Evolutionary conservation across 768 basidiomycete species (phyloP).

Genomic region (Podaxis sp.): DNA sequence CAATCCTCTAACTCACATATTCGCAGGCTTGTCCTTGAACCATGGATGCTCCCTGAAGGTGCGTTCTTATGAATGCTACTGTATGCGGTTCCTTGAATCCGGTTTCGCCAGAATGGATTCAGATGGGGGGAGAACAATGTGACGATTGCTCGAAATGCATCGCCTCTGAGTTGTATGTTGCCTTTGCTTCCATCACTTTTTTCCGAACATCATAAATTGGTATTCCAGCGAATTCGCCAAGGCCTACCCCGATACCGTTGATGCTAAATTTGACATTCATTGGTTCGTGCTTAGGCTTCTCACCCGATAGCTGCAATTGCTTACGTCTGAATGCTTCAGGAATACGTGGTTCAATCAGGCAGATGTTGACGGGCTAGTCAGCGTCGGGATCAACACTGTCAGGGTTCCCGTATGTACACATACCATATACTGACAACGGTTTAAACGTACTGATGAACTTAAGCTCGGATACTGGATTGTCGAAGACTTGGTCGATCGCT

Average conservation of each 20-base stretch:
- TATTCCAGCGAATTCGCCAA: conserved; percentile 51
- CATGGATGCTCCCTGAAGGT: conserved; percentile 83
- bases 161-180: conserved; percentile 57
- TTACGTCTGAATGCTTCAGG: conserved; percentile 28
- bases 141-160: conserved; percentile 60
- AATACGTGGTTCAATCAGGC: conserved; percentile 65
- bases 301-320: not conserved
- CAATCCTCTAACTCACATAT: conserved; percentile 9
- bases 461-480: conserved; percentile 84
- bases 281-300: conserved; percentile 36
- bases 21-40: conserved; percentile 64
- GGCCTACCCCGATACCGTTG: conserved; percentile 55
- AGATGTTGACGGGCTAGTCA: conserved; percentile 52
- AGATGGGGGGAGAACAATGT: conserved; percentile 70
- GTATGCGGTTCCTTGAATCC: not conserved
- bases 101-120: conserved; percentile 51
- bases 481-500: conserved; percentile 62
- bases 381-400: conserved; percentile 66
- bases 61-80: not conserved
- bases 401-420: conserved; percentile 58
- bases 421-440: not conserved
- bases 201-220: not conserved
- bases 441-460: not conserved
- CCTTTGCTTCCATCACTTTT: not conserved
- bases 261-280: conserved; percentile 54